A percentile compares a stretch with the other conserved stretches of the same genome.
Evolutionary conservation across 73 alveolate genomes (phyloP).

Genomic region (Paramecium octaurelia): DNA sequence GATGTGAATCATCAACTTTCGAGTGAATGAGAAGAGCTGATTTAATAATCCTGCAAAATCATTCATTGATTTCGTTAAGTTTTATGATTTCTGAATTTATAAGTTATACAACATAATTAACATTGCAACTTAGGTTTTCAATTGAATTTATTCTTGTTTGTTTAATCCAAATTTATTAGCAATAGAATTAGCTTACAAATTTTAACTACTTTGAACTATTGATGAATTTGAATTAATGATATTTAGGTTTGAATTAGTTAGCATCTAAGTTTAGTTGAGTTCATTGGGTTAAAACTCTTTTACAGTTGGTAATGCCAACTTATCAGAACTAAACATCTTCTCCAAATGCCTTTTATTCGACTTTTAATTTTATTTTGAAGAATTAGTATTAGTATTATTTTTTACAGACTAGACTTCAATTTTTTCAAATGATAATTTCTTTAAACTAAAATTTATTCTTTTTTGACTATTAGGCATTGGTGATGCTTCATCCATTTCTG

Average conservation of each 20-base stretch:
- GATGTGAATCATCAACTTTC: constrained; percentile 43
- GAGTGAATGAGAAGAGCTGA: constrained; percentile 8
- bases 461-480: neutral
- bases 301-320: neutral
- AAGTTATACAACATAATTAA: constrained; percentile 52
- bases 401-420: neutral
- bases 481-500: neutral
- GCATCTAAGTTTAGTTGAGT: neutral
- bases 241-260: neutral
- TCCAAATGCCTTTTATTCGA: neutral
- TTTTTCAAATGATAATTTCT: neutral
- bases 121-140: constrained; percentile 47
- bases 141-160: constrained; percentile 11
- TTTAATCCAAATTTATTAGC: constrained; percentile 32
- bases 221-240: neutral
- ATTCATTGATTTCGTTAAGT: constrained; percentile 41
- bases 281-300: neutral
- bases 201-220: neutral
- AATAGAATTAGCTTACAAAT: neutral
- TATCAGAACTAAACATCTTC: neutral
- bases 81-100: constrained; percentile 21
- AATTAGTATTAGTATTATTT: neutral
- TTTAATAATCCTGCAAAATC: constrained; percentile 43
- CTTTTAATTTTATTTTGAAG: neutral
- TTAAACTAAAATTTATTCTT: neutral